phyloP scores from a whole-genome alignment of 106 monocot genomes.

The Allium fistulosum region DNA sequence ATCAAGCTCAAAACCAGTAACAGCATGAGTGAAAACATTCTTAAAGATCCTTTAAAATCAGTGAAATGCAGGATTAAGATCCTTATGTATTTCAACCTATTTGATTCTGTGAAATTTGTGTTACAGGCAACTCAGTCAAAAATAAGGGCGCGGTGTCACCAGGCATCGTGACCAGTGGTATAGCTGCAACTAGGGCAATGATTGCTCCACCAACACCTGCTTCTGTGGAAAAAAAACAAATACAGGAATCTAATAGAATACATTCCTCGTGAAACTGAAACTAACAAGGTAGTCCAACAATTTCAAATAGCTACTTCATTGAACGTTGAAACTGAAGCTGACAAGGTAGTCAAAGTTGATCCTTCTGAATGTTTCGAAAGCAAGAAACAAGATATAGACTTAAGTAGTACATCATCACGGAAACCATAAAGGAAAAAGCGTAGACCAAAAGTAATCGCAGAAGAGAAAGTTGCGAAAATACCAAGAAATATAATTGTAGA shows the following conservation, averaged over 20 bases:
- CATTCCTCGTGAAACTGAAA: not conserved
- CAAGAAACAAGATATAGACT: slow-evolving; percentile 26
- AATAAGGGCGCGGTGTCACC: too few relatives aligned
- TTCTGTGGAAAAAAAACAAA: too few relatives aligned
- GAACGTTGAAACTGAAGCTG: not conserved
- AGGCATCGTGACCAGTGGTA: too few relatives aligned
- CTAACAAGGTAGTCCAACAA: not conserved
- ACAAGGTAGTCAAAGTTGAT: not conserved
- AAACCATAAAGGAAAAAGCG: slow-evolving; percentile 54
- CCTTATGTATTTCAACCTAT: too few relatives aligned
- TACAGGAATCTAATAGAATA: not conserved
- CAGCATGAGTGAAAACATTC: too few relatives aligned
- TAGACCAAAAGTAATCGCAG: slow-evolving; percentile 72
- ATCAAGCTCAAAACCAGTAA: too few relatives aligned
- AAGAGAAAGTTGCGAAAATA: slow-evolving; percentile 46
- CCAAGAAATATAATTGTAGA: not conserved
- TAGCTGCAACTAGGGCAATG: too few relatives aligned
- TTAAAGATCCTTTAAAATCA: too few relatives aligned
- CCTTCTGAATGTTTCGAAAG: not conserved
- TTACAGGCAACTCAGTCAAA: too few relatives aligned
- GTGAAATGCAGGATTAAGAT: too few relatives aligned
- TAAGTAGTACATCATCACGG: slow-evolving; percentile 41
- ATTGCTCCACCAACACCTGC: too few relatives aligned
- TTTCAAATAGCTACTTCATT: not conserved
- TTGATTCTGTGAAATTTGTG: too few relatives aligned